phyloP scores from a whole-genome alignment of 2,329 filamentous ascomycete species.

The Colletotrichum horii region DNA sequence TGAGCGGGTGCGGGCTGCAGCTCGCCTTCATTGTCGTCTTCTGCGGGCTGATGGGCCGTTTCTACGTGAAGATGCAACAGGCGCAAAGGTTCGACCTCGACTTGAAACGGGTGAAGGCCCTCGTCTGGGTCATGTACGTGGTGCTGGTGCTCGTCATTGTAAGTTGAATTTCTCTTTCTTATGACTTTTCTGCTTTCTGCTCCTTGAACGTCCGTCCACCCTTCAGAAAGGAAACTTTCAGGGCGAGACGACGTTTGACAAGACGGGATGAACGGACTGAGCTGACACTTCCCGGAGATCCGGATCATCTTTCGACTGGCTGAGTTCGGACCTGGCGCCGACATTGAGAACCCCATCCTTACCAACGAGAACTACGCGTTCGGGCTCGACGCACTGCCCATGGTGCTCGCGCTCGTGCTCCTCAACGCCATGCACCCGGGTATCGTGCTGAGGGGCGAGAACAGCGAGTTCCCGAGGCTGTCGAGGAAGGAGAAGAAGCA shows the following conservation, averaged over 20 bases:
- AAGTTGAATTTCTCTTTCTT: conserved; percentile 17
- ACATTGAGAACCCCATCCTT: conserved; percentile 47
- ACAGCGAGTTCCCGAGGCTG: conserved; percentile 48
- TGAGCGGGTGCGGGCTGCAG: conserved; percentile 41
- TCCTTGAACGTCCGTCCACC: not conserved
- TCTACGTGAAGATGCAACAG: conserved; percentile 34
- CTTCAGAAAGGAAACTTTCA: not conserved
- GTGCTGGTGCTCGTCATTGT: conserved; percentile 41
- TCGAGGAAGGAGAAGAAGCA: conserved; percentile 50
- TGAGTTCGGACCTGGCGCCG: conserved; percentile 57
- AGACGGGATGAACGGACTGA: conserved; percentile 11
- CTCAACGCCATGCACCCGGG: conserved; percentile 55
- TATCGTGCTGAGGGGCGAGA: conserved; percentile 46
- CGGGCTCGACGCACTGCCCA: conserved; percentile 58
- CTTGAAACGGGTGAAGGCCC: conserved; percentile 34
- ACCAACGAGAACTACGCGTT: conserved; percentile 58
- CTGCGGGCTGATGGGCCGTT: conserved; percentile 36
- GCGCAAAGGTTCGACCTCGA: conserved; percentile 24
- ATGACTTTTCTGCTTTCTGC: not conserved
- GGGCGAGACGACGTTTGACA: not conserved
- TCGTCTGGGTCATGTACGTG: conserved; percentile 37
- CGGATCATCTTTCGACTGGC: conserved; percentile 66
- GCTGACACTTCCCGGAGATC: conserved; percentile 34
- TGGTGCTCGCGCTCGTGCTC: conserved; percentile 51
- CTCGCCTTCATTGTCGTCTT: conserved; percentile 43